Percentiles rank a stretch among this genome's conserved stretches.
Evolutionary conservation across 2,329 filamentous ascomycete genomes (phyloP).

Genomic region (Huntiella abstrusa): DNA sequence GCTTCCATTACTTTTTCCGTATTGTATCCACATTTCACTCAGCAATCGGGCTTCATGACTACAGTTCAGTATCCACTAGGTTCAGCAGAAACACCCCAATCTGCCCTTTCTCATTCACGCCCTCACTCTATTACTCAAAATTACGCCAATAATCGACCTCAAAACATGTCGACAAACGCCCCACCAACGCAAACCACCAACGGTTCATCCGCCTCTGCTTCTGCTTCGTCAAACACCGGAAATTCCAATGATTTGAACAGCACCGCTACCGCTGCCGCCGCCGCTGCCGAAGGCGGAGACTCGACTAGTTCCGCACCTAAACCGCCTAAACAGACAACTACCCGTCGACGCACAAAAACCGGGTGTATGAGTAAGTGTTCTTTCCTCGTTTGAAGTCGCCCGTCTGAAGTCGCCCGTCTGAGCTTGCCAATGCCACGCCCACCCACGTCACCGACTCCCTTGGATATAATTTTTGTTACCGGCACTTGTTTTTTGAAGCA

Average conservation of each 20-base stretch:
- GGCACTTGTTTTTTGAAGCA: no score
- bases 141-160: no score
- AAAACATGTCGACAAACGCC: no score
- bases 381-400: not conserved
- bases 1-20: no score
- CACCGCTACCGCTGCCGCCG: constrained; percentile 11
- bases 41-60: not conserved
- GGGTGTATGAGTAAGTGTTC: constrained; percentile 61
- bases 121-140: not conserved
- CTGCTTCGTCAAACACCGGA: constrained; percentile 16
- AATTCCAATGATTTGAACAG: constrained; percentile 21
- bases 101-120: not conserved
- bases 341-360: constrained; percentile 67
- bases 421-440: no score
- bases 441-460: no score
- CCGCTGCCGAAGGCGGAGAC: not conserved
- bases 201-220: not conserved
- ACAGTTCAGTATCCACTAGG: not conserved
- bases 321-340: constrained; percentile 25
- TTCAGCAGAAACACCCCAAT: not conserved
- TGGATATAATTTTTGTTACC: no score
- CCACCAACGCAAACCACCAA: not conserved
- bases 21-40: not conserved
- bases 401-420: not conserved
- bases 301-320: not conserved